These are phyloP conservation scores for Botrytis tulipae DNA, from an alignment of 2,329 filamentous ascomycete genomes.

Conservation along the genomic window DNA sequence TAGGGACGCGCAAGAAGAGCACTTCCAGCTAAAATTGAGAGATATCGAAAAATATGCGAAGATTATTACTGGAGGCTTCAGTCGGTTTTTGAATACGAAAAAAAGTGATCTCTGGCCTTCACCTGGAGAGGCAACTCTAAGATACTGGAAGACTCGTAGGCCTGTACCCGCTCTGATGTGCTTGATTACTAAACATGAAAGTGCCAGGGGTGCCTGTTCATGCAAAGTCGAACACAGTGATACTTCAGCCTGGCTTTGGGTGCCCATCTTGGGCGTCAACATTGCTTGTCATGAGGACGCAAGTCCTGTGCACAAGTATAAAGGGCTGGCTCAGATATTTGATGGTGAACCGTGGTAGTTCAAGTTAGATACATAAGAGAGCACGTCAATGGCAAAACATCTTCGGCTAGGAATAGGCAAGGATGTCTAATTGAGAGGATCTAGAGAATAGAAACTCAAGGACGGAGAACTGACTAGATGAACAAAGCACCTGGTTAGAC, in stretches of 20 bases:
- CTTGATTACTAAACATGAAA: not conserved
- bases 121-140: not conserved
- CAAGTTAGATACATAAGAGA: too few species aligned
- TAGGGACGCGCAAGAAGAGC: not conserved
- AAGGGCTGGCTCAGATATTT: not conserved
- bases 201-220: accelerated
- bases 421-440: accelerated
- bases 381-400: too few species aligned
- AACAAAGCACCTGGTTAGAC: too few species aligned
- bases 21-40: not conserved
- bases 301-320: not conserved
- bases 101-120: not conserved
- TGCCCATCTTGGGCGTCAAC: not conserved
- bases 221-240: not conserved
- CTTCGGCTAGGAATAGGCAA: not conserved
- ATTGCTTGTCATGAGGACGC: not conserved
- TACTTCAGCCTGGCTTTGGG: not conserved
- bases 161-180: not conserved
- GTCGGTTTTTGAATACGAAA: not conserved
- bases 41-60: too few species aligned
- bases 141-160: not conserved
- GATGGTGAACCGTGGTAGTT: conserved; percentile 1
- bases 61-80: not conserved
- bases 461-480: not conserved
- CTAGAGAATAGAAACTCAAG: accelerated